Conservation (phyloP, 805 yeast species). For the Metschnikowia corniflorae region DNA sequence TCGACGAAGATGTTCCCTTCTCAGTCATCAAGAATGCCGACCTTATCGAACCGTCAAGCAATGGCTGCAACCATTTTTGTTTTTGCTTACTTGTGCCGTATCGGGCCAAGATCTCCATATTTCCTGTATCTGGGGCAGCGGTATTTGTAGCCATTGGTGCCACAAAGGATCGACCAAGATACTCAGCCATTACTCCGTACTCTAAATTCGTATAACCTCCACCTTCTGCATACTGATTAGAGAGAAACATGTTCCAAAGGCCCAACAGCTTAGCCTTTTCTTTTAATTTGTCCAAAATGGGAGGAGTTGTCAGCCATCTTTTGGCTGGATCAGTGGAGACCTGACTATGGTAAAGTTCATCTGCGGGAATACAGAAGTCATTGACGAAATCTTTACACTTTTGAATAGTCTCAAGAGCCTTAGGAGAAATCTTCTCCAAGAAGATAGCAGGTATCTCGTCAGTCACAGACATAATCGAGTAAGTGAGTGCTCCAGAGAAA, state of each 20-base stretch:
- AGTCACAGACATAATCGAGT: constrained; percentile 16
- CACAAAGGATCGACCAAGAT: constrained; percentile 50
- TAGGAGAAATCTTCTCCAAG: constrained; percentile 32
- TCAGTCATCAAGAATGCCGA: constrained; percentile 68
- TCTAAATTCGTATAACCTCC: constrained; percentile 61
- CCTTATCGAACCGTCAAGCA: constrained; percentile 51
- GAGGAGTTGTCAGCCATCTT: constrained; percentile 49
- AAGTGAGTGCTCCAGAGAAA: too few species aligned
- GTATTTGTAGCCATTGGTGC: constrained; percentile 62
- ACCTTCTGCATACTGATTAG: constrained; percentile 46
- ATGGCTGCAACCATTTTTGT: constrained; percentile 48
- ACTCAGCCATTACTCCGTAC: constrained; percentile 62
- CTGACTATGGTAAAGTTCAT: constrained; percentile 40
- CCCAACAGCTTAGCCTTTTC: constrained; percentile 49
- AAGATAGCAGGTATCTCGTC: constrained; percentile 42
- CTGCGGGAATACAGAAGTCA: constrained; percentile 56
- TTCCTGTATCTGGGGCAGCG: constrained; percentile 64
- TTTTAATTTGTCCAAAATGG: constrained; percentile 49
- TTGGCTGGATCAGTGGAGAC: constrained; percentile 34
- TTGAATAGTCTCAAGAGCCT: constrained; percentile 37
- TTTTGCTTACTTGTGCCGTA: constrained; percentile 37
- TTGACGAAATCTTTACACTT: constrained; percentile 49
- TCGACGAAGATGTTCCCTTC: constrained; percentile 55
- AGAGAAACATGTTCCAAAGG: constrained; percentile 59
- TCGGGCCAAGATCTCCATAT: constrained; percentile 49